A percentile compares a stretch with the other conserved stretches of the same genome.
These are phyloP conservation scores for Acer negundo DNA, from an alignment of 345 rosid species.

Conservation along the genomic window DNA sequence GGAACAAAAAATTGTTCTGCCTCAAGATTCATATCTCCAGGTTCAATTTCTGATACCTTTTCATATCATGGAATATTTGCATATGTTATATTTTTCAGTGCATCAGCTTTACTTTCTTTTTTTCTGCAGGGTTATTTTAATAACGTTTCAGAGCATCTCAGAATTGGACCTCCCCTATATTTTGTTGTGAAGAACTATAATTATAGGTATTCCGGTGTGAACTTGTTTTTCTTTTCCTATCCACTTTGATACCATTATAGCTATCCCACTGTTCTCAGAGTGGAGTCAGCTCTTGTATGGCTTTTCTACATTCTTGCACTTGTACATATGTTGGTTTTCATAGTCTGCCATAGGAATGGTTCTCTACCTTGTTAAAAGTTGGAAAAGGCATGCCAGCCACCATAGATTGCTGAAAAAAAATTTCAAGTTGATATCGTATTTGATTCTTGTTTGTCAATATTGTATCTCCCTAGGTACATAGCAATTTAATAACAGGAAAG, in stretches of 20 bases:
- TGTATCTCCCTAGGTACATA: neutral
- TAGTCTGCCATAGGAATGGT: neutral
- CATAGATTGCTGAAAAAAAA: neutral
- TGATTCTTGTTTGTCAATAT: neutral
- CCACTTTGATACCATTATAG: neutral
- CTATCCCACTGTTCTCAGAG: conserved; percentile 2
- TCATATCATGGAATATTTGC: conserved; percentile 1
- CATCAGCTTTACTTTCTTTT: conserved; percentile 23
- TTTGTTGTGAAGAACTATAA: conserved; percentile 93
- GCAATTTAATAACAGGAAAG: neutral
- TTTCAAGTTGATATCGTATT: neutral
- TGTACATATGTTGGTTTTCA: neutral
- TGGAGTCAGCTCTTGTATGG: neutral
- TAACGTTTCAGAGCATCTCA: conserved; percentile 70
- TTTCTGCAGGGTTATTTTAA: conserved; percentile 82
- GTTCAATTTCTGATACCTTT: conserved; percentile 36
- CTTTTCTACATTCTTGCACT: conserved; percentile 2
- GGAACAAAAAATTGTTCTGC: conserved; percentile 97
- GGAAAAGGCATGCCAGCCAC: neutral
- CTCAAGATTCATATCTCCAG: conserved; percentile 96
- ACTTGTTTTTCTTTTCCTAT: conserved; percentile 14
- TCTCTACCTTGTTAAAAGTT: neutral
- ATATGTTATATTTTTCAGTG: conserved; percentile 15
- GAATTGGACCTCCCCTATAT: conserved; percentile 93
- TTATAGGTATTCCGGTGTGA: conserved; percentile 63